Percentiles rank a stretch among this genome's conserved stretches.
Evolutionary conservation across 2,329 filamentous ascomycete genomes (phyloP).

Genomic region (Colletotrichum brevisporum): DNA sequence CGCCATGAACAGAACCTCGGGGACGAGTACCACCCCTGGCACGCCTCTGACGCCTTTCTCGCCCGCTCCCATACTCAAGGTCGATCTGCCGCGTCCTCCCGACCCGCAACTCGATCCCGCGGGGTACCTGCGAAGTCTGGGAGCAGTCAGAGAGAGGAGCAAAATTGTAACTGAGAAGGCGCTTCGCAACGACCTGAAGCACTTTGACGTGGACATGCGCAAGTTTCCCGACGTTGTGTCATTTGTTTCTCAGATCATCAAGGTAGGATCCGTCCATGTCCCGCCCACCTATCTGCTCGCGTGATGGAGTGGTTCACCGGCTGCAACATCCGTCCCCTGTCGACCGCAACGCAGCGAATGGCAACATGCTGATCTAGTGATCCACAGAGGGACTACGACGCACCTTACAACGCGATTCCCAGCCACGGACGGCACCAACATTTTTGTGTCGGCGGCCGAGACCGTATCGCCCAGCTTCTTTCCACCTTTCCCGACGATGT

Average conservation of each 20-base stretch:
- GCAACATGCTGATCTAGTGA: conserved; percentile 24
- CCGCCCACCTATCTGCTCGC: background rate
- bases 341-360: conserved; percentile 1
- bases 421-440: conserved; percentile 90
- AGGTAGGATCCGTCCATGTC: conserved; percentile 68
- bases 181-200: conserved; percentile 80
- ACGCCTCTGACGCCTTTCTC: conserved; percentile 68
- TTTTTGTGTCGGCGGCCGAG: conserved; percentile 84
- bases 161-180: conserved; percentile 83
- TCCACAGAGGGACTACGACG: conserved; percentile 67
- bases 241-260: conserved; percentile 95
- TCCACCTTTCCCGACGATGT: conserved; percentile 77
- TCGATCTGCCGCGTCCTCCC: conserved; percentile 86
- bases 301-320: conserved; percentile 2
- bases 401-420: conserved; percentile 76
- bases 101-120: conserved; percentile 91
- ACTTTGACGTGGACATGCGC: conserved; percentile 89
- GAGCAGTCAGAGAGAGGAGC: conserved; percentile 86
- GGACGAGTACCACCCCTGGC: conserved; percentile 61
- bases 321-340: conserved; percentile 4
- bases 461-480: conserved; percentile 79
- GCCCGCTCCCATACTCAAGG: conserved; percentile 74
- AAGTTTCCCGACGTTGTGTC: conserved; percentile 88
- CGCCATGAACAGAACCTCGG: conserved; percentile 65
- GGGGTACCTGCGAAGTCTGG: conserved; percentile 90